Evolutionary conservation across 805 yeast genomes (phyloP).

Genomic region (Lachancea dasiensis): DNA sequence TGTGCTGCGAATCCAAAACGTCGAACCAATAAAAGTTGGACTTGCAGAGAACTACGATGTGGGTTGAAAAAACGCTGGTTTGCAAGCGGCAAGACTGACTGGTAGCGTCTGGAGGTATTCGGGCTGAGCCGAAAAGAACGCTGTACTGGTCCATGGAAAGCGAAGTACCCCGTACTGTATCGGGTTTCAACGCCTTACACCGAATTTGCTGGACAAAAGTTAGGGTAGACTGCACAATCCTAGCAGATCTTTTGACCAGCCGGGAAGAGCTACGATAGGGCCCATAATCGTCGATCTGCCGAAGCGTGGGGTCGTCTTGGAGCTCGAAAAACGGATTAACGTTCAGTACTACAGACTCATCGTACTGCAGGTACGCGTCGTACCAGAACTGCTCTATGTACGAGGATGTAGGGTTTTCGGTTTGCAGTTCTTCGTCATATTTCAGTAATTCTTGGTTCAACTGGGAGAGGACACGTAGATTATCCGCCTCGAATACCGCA

Average conservation of each 20-base stretch:
- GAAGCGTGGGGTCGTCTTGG: constrained; percentile 79
- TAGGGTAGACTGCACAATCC: constrained; percentile 68
- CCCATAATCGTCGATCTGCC: constrained; percentile 29
- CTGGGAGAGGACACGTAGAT: constrained; percentile 38
- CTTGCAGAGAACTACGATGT: constrained; percentile 73
- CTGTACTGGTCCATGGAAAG: constrained; percentile 91
- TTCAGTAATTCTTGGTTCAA: constrained; percentile 52
- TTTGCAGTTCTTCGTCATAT: constrained; percentile 57
- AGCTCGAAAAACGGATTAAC: constrained; percentile 84
- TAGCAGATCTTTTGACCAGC: constrained; percentile 77
- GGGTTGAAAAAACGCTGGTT: constrained; percentile 67
- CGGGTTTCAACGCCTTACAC: constrained; percentile 67
- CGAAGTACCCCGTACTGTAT: constrained; percentile 56
- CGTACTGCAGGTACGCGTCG: constrained; percentile 82
- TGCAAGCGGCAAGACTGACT: constrained; percentile 64
- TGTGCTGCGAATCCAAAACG: constrained; percentile 68
- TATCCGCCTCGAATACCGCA: constrained; percentile 35
- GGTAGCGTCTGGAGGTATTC: constrained; percentile 78
- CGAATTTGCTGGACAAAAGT: constrained; percentile 77
- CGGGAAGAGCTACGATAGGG: constrained; percentile 32
- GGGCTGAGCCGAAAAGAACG: constrained; percentile 77
- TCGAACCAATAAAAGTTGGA: constrained; percentile 96
- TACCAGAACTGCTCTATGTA: constrained; percentile 94
- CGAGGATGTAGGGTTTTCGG: constrained; percentile 60
- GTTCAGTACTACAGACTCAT: constrained; percentile 85